Conservation (phyloP, 306 rosid genomes). For the Castanopsis chinensis region DNA sequence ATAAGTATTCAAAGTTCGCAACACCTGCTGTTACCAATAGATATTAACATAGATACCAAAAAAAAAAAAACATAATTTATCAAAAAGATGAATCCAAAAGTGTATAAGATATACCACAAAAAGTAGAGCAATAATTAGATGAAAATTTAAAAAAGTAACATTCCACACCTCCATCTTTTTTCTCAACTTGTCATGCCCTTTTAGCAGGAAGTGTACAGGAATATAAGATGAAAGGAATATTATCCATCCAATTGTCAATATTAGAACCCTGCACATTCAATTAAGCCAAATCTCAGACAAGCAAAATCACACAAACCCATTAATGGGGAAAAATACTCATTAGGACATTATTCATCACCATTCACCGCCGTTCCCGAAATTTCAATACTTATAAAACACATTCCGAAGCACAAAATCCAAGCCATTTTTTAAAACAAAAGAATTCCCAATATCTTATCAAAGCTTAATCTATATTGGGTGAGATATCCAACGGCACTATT, state of each 20-base stretch:
- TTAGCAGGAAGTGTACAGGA: conserved; percentile 73
- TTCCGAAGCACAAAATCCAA: background rate
- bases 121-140: background rate
- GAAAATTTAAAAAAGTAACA: conserved; percentile 16
- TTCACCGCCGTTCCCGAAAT: background rate
- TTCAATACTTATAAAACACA: background rate
- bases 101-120: background rate
- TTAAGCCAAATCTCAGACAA: conserved; percentile 2
- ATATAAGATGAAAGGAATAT: conserved; percentile 84
- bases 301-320: background rate
- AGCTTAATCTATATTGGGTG: background rate
- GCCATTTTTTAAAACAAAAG: background rate
- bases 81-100: background rate
- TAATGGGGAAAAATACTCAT: conserved; percentile 1
- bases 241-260: conserved; percentile 88
- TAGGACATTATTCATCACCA: background rate
- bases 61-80: background rate
- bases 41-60: background rate
- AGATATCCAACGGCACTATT: conserved; percentile 5
- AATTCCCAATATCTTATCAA: background rate
- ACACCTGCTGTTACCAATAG: background rate
- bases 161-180: conserved; percentile 70
- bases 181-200: conserved; percentile 70
- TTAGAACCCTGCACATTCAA: conserved; percentile 68
- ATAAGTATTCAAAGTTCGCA: background rate